A percentile compares a stretch with the other conserved stretches of the same genome.
phyloP scores from a whole-genome alignment of 148 eudicot species.

The Suaeda aralocaspica region DNA sequence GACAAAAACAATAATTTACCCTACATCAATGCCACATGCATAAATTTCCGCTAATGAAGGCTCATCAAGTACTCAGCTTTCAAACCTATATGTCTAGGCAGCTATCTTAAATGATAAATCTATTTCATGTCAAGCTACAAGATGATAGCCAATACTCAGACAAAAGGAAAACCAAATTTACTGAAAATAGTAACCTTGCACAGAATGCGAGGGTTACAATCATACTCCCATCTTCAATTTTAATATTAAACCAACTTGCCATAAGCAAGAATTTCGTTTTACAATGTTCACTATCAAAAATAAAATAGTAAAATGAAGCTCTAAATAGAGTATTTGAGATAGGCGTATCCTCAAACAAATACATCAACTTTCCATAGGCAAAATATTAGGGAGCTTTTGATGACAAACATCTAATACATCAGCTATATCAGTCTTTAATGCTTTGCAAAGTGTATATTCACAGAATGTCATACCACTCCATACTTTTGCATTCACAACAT shows the following conservation, averaged over 20 bases:
- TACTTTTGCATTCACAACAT: background rate
- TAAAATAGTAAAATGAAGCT: background rate
- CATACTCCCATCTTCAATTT: background rate
- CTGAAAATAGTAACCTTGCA: background rate
- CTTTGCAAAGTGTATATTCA: background rate
- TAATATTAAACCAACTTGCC: background rate
- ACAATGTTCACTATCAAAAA: background rate
- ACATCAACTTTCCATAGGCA: too few species aligned
- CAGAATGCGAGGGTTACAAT: background rate
- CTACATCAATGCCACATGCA: background rate
- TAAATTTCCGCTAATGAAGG: background rate
- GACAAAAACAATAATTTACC: background rate
- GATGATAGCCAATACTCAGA: background rate
- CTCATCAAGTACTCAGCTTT: constrained; percentile 3
- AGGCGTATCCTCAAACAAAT: background rate
- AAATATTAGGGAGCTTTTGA: background rate
- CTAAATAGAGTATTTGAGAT: background rate
- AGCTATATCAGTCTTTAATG: background rate
- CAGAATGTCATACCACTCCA: background rate
- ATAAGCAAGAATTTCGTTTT: background rate
- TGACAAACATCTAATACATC: background rate
- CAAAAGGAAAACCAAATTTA: background rate
- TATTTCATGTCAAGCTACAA: background rate
- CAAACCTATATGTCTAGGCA: background rate
- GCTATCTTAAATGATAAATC: background rate